These are phyloP conservation scores for Aspergillus carbonarius DNA, from an alignment of 2,329 filamentous ascomycete species.

Conservation along the genomic window DNA sequence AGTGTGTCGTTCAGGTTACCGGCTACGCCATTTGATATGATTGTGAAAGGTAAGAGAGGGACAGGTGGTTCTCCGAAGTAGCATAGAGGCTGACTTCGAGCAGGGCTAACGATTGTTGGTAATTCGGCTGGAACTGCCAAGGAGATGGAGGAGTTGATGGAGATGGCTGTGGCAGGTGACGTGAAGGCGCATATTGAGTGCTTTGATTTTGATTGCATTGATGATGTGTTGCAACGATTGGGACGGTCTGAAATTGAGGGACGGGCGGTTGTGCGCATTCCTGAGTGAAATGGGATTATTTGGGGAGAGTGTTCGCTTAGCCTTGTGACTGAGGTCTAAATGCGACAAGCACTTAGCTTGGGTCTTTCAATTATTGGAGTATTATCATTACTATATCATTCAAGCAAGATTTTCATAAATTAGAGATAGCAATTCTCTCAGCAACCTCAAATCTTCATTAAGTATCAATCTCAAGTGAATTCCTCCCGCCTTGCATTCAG, in stretches of 20 bases:
- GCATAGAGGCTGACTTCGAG: slow-evolving; percentile 5
- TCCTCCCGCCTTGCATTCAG: too few relatives aligned
- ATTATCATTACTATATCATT: too few relatives aligned
- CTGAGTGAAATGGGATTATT: slow-evolving; percentile 13
- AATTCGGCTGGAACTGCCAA: slow-evolving; percentile 47
- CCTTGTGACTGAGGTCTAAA: too few relatives aligned
- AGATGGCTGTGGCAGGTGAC: slow-evolving; percentile 45
- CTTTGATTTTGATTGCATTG: slow-evolving; percentile 35
- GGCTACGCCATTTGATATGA: slow-evolving; percentile 49
- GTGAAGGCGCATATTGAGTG: slow-evolving; percentile 40
- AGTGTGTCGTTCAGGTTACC: slow-evolving; percentile 45
- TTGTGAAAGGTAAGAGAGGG: slow-evolving; percentile 39
- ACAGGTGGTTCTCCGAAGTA: not conserved
- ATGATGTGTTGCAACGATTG: slow-evolving; percentile 36
- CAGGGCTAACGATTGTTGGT: slow-evolving; percentile 47
- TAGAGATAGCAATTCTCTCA: too few relatives aligned
- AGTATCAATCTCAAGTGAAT: too few relatives aligned
- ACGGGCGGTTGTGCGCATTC: slow-evolving; percentile 38
- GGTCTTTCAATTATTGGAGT: too few relatives aligned
- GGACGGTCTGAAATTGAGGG: slow-evolving; percentile 40
- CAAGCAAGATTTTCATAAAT: too few relatives aligned
- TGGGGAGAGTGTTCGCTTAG: too few relatives aligned
- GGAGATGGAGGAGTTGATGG: slow-evolving; percentile 49
- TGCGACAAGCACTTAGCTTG: too few relatives aligned
- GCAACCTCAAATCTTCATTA: too few relatives aligned